These are phyloP conservation scores for Phoma sp. DNA, from an alignment of 2,329 filamentous ascomycete species.

Conservation along the genomic window DNA sequence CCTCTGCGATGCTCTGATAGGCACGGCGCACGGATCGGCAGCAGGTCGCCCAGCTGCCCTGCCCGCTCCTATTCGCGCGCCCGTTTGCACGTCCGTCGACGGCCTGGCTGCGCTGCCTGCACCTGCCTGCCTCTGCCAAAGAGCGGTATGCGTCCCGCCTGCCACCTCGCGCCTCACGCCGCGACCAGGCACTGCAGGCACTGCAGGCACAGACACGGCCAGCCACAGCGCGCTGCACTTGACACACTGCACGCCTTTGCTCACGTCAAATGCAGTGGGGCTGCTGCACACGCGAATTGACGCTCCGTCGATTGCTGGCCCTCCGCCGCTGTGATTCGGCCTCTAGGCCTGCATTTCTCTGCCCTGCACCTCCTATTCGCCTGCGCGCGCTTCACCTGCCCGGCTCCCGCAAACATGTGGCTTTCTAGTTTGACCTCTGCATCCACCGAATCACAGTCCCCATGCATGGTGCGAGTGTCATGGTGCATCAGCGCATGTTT, in stretches of 20 bases:
- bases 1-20: conserved; percentile 30
- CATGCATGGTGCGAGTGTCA: conserved; percentile 5
- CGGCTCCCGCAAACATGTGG: conserved; percentile 19
- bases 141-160: too few species aligned
- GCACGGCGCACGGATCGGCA: conserved; percentile 24
- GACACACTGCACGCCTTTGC: conserved; percentile 3
- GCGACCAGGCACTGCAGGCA: too few species aligned
- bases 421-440: conserved; percentile 9
- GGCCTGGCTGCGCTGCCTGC: conserved; percentile 14
- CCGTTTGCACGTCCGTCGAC: neutral
- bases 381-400: conserved; percentile 18
- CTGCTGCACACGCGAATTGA: neutral
- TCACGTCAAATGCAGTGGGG: neutral
- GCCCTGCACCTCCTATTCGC: conserved; percentile 20
- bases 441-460: conserved; percentile 4
- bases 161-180: too few species aligned
- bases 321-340: conserved; percentile 26
- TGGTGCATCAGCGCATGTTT: conserved; percentile 21
- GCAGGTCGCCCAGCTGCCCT: conserved; percentile 8
- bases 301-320: conserved; percentile 5
- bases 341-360: conserved; percentile 20
- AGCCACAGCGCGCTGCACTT: conserved; percentile 8
- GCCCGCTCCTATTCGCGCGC: conserved; percentile 5
- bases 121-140: conserved; percentile 16
- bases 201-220: conserved; percentile 2